Percentiles rank a stretch among this genome's conserved stretches.
phyloP scores from a whole-genome alignment of 129 eudicot species.

The Tagetes patula region DNA sequence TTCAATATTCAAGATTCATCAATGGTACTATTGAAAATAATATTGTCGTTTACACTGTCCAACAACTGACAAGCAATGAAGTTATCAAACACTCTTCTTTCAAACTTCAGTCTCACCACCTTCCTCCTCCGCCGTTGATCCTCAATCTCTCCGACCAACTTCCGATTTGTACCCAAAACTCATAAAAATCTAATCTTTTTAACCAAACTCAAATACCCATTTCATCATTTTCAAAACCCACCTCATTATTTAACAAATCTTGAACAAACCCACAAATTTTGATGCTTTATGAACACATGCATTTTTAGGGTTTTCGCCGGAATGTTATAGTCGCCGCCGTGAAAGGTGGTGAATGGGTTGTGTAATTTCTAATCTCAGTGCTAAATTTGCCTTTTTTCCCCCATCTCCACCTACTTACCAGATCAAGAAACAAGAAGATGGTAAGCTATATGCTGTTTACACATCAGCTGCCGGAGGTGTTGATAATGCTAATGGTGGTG shows the following conservation, averaged over 20 bases:
- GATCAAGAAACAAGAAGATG: constrained; percentile 66
- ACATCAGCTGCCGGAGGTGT: constrained; percentile 43
- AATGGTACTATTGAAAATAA: constrained; percentile 23
- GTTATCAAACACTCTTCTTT: constrained; percentile 37
- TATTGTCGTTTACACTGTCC: constrained; percentile 27
- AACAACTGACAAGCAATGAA: constrained; percentile 39
- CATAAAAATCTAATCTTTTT: constrained; percentile 18
- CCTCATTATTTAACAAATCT: constrained; percentile 2
- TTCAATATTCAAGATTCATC: constrained; percentile 19
- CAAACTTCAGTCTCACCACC: constrained; percentile 25
- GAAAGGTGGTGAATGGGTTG: constrained; percentile 62
- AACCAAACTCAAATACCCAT: constrained; percentile 13
- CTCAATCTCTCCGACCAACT: constrained; percentile 6
- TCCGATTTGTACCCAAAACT: not conserved
- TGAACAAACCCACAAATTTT: constrained; percentile 9
- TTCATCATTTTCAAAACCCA: not conserved
- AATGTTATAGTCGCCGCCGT: constrained; percentile 6
- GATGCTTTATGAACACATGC: constrained; percentile 23
- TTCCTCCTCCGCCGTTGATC: constrained; percentile 15
- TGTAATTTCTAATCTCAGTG: constrained; percentile 60
- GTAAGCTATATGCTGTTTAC: constrained; percentile 54
- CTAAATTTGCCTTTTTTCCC: constrained; percentile 83
- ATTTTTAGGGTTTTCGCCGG: constrained; percentile 29
- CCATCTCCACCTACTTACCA: constrained; percentile 79
- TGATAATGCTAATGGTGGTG: constrained; percentile 31